Conservation (phyloP, 2,329 filamentous ascomycete genomes). For the Teratosphaeria pseudoeucalypti region DNA sequence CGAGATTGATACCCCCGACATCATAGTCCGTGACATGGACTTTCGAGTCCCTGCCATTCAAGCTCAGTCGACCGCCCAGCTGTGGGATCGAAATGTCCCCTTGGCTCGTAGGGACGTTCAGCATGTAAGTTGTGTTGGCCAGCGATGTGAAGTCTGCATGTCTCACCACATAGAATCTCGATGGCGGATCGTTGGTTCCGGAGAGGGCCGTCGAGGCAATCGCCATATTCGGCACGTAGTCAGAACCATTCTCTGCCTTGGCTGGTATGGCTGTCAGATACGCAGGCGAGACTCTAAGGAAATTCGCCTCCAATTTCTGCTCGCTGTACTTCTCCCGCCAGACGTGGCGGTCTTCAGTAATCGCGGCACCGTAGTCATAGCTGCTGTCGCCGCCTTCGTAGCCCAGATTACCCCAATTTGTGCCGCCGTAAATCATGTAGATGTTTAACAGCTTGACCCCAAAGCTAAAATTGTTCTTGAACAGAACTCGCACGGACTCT, state of each 20-base stretch:
- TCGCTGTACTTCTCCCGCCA: constrained; percentile 69
- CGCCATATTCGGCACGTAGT: constrained; percentile 46
- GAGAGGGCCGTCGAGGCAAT: constrained; percentile 54
- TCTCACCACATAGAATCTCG: constrained; percentile 53
- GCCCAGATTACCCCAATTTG: constrained; percentile 74
- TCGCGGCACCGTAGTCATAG: constrained; percentile 53
- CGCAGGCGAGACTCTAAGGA: constrained; percentile 59
- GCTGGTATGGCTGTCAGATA: constrained; percentile 54
- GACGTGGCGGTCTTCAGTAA: constrained; percentile 59
- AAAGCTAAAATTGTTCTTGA: constrained; percentile 43
- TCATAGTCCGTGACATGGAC: constrained; percentile 58
- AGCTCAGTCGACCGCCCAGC: constrained; percentile 44
- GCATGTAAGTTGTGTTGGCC: constrained; percentile 49
- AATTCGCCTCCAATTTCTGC: constrained; percentile 65
- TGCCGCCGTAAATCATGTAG: constrained; percentile 72
- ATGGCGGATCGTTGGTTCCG: constrained; percentile 42
- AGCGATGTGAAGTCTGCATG: constrained; percentile 56
- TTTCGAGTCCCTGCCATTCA: constrained; percentile 56
- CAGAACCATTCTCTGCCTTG: constrained; percentile 37
- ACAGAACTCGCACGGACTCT: constrained; percentile 69
- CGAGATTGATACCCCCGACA: constrained; percentile 45
- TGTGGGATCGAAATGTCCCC: constrained; percentile 51
- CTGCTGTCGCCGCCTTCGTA: constrained; percentile 50
- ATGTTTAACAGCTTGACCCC: constrained; percentile 59
- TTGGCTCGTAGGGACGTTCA: constrained; percentile 51